Evolutionary conservation across 371 early-diverging fungal species (phyloP).

Genomic region (Chytridium lagenaria): DNA sequence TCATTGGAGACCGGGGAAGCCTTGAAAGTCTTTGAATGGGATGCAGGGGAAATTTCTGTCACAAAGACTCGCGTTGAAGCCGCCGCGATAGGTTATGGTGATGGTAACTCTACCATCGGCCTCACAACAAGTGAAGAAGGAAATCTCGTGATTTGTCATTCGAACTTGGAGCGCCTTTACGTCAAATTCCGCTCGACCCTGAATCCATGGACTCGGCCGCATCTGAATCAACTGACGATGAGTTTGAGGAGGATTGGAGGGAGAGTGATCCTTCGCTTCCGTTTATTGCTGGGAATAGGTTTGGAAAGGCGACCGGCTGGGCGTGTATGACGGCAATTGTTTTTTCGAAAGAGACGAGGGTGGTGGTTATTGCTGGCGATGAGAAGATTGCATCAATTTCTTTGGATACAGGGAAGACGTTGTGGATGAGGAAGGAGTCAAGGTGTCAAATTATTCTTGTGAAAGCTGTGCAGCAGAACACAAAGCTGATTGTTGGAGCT

Average conservation of each 20-base stretch:
- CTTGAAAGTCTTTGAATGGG: conserved; percentile 14
- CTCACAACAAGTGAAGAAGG: conserved; percentile 13
- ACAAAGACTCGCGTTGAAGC: conserved; percentile 11
- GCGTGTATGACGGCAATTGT: conserved; percentile 7
- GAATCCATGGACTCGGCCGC: neutral
- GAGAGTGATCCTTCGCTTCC: neutral
- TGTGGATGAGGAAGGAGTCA: conserved; percentile 3
- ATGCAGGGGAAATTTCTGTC: neutral
- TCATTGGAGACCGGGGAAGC: conserved; percentile 10
- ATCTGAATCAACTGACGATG: neutral
- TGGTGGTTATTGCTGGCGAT: conserved; percentile 1
- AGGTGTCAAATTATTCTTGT: conserved; percentile 10
- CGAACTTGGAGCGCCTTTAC: conserved; percentile 2
- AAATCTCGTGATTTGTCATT: conserved; percentile 7
- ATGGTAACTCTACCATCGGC: conserved; percentile 1
- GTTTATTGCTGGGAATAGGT: neutral
- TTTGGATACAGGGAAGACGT: neutral
- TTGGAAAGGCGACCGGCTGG: neutral
- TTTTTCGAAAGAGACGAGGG: conserved; percentile 7
- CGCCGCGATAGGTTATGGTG: conserved; percentile 6
- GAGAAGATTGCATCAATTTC: conserved; percentile 14
- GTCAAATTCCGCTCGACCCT: neutral
- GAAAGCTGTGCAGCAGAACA: neutral
- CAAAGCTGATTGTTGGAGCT: conserved; percentile 11
- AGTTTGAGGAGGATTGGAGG: neutral